These are phyloP conservation scores for Boletales sp. DNA, from an alignment of 768 basidiomycete genomes.

Conservation along the genomic window DNA sequence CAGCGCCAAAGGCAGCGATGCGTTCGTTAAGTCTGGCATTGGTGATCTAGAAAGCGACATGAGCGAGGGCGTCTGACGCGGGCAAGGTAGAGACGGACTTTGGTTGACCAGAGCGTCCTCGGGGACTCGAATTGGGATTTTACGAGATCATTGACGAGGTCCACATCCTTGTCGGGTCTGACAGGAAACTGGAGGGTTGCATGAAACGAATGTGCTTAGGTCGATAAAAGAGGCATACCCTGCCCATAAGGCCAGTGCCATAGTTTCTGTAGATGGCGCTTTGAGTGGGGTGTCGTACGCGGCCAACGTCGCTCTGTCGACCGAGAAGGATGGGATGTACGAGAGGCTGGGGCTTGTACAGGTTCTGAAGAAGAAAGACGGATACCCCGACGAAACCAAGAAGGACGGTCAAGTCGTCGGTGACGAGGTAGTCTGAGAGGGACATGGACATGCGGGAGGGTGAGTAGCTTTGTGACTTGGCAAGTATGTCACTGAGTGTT, in stretches of 20 bases:
- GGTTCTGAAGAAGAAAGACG: constrained; percentile 70
- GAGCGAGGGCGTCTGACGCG: neutral
- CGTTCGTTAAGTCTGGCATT: constrained; percentile 70
- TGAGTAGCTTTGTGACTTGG: too few species aligned
- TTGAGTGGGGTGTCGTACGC: constrained; percentile 76
- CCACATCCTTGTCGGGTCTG: constrained; percentile 68
- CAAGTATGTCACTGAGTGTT: too few species aligned
- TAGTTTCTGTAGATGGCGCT: constrained; percentile 91
- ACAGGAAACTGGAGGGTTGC: constrained; percentile 57
- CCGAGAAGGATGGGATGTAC: constrained; percentile 94
- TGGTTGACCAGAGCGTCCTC: constrained; percentile 77
- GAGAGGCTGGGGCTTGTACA: constrained; percentile 78
- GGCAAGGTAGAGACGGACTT: constrained; percentile 41
- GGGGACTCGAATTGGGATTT: constrained; percentile 61
- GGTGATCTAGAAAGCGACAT: constrained; percentile 52
- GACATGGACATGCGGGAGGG: too few species aligned
- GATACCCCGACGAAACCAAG: constrained; percentile 73
- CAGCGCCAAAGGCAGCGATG: constrained; percentile 69
- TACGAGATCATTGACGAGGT: constrained; percentile 63
- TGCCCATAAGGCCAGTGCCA: constrained; percentile 77
- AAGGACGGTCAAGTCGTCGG: constrained; percentile 77
- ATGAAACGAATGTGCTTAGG: neutral
- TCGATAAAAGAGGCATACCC: constrained; percentile 44
- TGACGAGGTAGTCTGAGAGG: constrained; percentile 58
- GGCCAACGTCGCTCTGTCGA: constrained; percentile 84